Evolutionary conservation across 179 eudicot genomes (phyloP).

Genomic region (Spinacia oleracea): DNA sequence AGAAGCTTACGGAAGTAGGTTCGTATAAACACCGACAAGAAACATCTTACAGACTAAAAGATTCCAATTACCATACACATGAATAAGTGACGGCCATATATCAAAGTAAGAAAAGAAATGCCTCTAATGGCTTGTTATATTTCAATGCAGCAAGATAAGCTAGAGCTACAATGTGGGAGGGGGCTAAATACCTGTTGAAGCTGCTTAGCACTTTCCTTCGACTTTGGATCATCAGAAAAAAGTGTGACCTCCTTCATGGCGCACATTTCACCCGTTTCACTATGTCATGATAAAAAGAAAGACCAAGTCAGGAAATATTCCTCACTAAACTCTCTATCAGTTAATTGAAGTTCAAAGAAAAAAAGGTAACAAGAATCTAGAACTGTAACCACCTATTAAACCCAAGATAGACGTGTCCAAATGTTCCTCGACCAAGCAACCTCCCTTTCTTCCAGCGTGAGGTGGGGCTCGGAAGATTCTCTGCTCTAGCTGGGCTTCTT

Average conservation of each 20-base stretch:
- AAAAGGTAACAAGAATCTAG: neutral
- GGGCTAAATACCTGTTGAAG: slow-evolving; percentile 64
- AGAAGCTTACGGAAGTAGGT: neutral
- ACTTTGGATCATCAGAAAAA: slow-evolving; percentile 90
- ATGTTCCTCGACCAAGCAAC: slow-evolving; percentile 91
- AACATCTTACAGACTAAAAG: neutral
- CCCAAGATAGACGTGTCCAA: slow-evolving; percentile 95
- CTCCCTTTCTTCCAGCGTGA: slow-evolving; percentile 93
- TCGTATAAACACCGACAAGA: slow-evolving; percentile 1
- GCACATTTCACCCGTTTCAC: slow-evolving; percentile 98
- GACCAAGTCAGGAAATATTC: slow-evolving; percentile 17
- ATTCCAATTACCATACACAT: neutral
- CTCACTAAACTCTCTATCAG: neutral
- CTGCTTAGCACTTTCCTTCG: slow-evolving; percentile 98
- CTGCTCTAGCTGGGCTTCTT: slow-evolving; percentile 87
- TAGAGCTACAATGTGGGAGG: neutral
- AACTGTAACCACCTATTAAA: slow-evolving; percentile 69
- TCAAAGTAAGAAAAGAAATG: neutral
- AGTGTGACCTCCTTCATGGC: slow-evolving; percentile 98
- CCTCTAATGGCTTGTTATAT: neutral
- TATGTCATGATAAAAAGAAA: slow-evolving; percentile 27
- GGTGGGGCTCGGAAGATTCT: slow-evolving; percentile 76
- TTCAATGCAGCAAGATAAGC: neutral
- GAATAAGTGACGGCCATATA: neutral
- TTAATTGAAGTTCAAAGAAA: neutral